Evolutionary conservation across 495 filamentous ascomycete genomes (phyloP).

Genomic region (Paragyromitra xinjiangensis): DNA sequence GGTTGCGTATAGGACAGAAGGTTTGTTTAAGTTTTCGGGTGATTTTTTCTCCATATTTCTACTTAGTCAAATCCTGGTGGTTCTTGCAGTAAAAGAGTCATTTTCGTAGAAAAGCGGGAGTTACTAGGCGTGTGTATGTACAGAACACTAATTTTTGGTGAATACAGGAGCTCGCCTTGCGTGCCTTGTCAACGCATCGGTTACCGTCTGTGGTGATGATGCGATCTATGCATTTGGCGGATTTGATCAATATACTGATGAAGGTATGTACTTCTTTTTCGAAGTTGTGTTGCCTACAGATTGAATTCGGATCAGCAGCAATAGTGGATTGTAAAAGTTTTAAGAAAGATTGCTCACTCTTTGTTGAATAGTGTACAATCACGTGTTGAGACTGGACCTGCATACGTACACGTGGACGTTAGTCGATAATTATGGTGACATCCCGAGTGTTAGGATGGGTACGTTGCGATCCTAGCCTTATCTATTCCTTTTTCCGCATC

Average conservation of each 20-base stretch:
- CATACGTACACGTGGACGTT: slow-evolving; percentile 88
- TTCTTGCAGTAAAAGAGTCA: slow-evolving; percentile 32
- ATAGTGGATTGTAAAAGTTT: slow-evolving; percentile 1
- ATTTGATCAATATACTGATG: slow-evolving; percentile 99
- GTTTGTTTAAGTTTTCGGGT: slow-evolving; percentile 57
- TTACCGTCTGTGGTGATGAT: slow-evolving; percentile 95
- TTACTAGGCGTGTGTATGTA: slow-evolving; percentile 18
- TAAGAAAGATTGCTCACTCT: slow-evolving; percentile 22
- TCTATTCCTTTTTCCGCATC: slow-evolving; percentile 24
- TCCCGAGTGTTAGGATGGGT: slow-evolving; percentile 98
- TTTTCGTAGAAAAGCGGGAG: slow-evolving; percentile 33
- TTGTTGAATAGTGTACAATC: slow-evolving; percentile 81
- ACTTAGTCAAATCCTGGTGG: slow-evolving; percentile 30
- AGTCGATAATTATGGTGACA: slow-evolving; percentile 98
- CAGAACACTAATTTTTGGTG: slow-evolving; percentile 21
- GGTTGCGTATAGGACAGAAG: slow-evolving; percentile 56
- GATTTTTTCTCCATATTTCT: slow-evolving; percentile 51
- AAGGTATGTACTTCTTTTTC: slow-evolving; percentile 64
- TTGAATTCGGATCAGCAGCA: not conserved
- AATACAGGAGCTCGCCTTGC: slow-evolving; percentile 79
- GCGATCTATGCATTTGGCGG: slow-evolving; percentile 97
- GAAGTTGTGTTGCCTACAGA: slow-evolving; percentile 2
- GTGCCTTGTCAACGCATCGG: slow-evolving; percentile 95
- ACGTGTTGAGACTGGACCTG: slow-evolving; percentile 88
- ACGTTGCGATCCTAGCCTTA: slow-evolving; percentile 55